phyloP scores from a whole-genome alignment of 331 rosid genomes.

The Telfairia occidentalis region DNA sequence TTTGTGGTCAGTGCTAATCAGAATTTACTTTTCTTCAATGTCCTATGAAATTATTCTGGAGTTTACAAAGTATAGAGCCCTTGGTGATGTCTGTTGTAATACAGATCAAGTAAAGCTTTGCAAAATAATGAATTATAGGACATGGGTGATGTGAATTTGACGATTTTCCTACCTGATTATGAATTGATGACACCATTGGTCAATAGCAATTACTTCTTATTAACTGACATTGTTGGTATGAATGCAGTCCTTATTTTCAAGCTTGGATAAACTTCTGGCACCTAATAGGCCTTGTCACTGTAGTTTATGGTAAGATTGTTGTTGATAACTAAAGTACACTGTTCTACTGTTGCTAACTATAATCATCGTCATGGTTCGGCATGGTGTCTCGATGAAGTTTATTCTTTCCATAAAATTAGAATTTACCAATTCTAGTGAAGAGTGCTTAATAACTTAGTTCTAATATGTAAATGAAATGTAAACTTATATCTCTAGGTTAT shows the following conservation, averaged over 20 bases:
- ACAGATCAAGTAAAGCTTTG: not conserved
- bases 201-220: not conserved
- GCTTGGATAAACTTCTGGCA: constrained; percentile 73
- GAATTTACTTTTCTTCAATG: not conserved
- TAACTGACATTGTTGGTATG: constrained; percentile 17
- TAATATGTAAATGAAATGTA: not conserved
- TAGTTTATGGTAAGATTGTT: constrained; percentile 70
- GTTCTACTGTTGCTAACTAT: not conserved
- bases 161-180: not conserved
- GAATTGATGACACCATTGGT: not conserved
- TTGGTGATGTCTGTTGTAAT: not conserved
- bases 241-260: constrained; percentile 69
- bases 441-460: no score
- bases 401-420: not conserved
- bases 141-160: not conserved
- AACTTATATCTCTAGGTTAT: not conserved
- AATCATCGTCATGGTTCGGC: not conserved
- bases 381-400: not conserved
- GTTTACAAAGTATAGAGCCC: not conserved
- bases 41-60: not conserved
- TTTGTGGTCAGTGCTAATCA: not conserved
- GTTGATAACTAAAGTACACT: not conserved
- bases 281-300: constrained; percentile 74
- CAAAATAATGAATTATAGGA: not conserved
- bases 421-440: not conserved